Base-by-base conservation (phyloP, 768 basidiomycete genomes). In the Lentinus brumalis region DNA sequence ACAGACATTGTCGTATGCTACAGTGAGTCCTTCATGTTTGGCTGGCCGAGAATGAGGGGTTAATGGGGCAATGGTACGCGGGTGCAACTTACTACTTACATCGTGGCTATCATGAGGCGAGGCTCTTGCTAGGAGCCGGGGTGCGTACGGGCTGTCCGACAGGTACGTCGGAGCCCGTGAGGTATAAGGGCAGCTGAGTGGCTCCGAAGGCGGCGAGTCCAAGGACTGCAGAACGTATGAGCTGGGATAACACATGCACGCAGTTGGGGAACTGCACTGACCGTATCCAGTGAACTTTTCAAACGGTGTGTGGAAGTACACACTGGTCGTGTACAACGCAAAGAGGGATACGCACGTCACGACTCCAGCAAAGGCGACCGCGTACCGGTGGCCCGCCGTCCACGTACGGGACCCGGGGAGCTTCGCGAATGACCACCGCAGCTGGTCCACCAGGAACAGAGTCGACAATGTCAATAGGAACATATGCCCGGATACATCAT, bases 401-500 rank as follows among this genome's bases (percentile, higher is more conserved):
- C 83, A 62, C 21, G 75, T 75, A 50, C 53, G 54, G 18, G 47
- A 21, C 7, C 21, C 26, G 2, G 57, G 40, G 0, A 46, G 16
- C 5, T 50, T n/a, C 3, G 55, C 31, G 60, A 89, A 76, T 14
- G 86, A 86, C 1, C 82, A 79, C 16, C 80, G 76, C 35, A 96
- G 73, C 73, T 94, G 91, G 69, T 93, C 86, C 9, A 84, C 80
- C 44, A 98, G 81, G 72, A 97, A 91, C 29, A 96, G 77, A 14
- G 82, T 77, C 14, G 87, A 80, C 78, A 96, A 83, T 2, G 89
- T 89, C 64, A 98, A 81, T 62, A 98, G 81, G 77, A 97, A 98
- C 32, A 94, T 79, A 70, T 98, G 96, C 7, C 96, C 96, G 0
- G 94, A 96, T 14, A 98, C 85, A 68, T 98, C 96, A 71, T 97